These are phyloP conservation scores for Parathielavia hyrcaniae DNA, from an alignment of 495 filamentous ascomycete species.

Conservation along the genomic window DNA sequence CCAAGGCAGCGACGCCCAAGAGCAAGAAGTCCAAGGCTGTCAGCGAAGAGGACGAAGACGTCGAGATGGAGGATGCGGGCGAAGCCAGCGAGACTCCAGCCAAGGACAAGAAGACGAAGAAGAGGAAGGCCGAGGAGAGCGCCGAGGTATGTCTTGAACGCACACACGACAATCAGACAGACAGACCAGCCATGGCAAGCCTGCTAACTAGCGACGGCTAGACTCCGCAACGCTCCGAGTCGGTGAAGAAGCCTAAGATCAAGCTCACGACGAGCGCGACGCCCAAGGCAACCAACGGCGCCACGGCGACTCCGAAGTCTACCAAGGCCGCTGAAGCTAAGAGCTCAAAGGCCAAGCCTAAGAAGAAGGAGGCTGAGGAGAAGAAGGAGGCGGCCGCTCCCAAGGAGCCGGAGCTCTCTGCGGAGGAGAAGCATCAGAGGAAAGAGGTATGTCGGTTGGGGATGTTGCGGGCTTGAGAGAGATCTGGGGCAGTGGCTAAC, in stretches of 20 bases:
- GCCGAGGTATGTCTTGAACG: conserved; percentile 52
- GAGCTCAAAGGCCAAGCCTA: conserved; percentile 54
- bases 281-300: conserved; percentile 49
- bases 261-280: conserved; percentile 50
- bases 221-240: conserved; percentile 59
- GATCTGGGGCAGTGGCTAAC: conserved; percentile 12
- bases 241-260: conserved; percentile 62
- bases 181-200: conserved; percentile 10
- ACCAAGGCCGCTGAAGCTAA: conserved; percentile 49
- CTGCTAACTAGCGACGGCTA: conserved; percentile 18
- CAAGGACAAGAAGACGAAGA: conserved; percentile 57
- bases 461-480: too few relatives aligned
- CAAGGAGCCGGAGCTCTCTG: conserved; percentile 47
- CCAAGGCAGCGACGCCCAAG: conserved; percentile 59
- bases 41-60: conserved; percentile 57
- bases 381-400: conserved; percentile 49
- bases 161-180: too few relatives aligned
- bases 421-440: conserved; percentile 41
- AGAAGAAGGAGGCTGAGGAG: conserved; percentile 58
- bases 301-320: conserved; percentile 44
- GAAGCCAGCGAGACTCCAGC: conserved; percentile 43
- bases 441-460: conserved; percentile 51
- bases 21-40: conserved; percentile 49
- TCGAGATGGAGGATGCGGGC: conserved; percentile 67
- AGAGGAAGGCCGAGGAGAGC: conserved; percentile 64